A percentile compares a stretch with the other conserved stretches of the same genome.
These are phyloP conservation scores for Pestalotiopsis sp. DNA, from an alignment of 2,329 filamentous ascomycete genomes.

Conservation along the genomic window DNA sequence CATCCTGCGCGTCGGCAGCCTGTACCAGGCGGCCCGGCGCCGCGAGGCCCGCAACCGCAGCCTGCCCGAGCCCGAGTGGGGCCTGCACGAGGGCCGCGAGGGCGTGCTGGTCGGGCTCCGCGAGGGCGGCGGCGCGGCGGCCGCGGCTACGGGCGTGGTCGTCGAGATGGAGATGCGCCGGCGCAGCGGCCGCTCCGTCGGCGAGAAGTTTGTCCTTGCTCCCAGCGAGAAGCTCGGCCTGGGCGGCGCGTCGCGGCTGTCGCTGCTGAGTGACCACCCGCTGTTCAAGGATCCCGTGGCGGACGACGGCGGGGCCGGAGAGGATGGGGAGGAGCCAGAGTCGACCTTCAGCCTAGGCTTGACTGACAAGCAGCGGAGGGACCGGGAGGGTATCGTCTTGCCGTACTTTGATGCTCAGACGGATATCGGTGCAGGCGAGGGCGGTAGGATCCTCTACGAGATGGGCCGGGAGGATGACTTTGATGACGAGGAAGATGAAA, in stretches of 20 bases:
- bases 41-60: constrained; percentile 79
- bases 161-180: constrained; percentile 85
- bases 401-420: constrained; percentile 97
- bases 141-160: constrained; percentile 56
- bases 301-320: constrained; percentile 39
- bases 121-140: constrained; percentile 25
- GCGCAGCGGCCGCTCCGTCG: constrained; percentile 76
- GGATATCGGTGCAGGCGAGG: constrained; percentile 75
- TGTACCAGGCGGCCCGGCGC: constrained; percentile 72
- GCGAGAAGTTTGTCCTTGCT: constrained; percentile 63
- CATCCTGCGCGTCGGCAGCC: constrained; percentile 71
- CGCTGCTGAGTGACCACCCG: constrained; percentile 76
- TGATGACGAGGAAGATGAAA: constrained; percentile 72
- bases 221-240: constrained; percentile 18
- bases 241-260: constrained; percentile 35
- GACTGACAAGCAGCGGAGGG: constrained; percentile 86
- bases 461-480: constrained; percentile 98
- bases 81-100: constrained; percentile 75
- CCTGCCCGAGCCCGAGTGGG: constrained; percentile 75
- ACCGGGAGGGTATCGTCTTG: constrained; percentile 85
- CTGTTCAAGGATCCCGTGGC: constrained; percentile 56
- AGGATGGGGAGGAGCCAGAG: constrained; percentile 54
- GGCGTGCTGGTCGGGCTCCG: constrained; percentile 73
- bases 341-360: constrained; percentile 85
- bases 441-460: constrained; percentile 92